phyloP scores from a whole-genome alignment of 1,139 yeast genomes.

The Candida frijolesensis region DNA sequence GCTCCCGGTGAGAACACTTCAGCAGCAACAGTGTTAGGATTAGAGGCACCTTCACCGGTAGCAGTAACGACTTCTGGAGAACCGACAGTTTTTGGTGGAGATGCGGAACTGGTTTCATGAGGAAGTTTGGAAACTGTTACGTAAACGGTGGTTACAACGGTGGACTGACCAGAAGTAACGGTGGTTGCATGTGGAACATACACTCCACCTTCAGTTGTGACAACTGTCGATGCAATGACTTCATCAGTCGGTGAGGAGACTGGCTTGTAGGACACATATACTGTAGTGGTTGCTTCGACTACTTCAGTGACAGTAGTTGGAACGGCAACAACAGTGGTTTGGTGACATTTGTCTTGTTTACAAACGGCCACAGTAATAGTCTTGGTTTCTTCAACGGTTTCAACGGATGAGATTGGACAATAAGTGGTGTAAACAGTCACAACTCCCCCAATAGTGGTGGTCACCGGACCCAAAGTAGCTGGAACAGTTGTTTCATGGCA shows the following conservation, averaged over 20 bases:
- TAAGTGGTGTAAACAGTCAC: slow-evolving; percentile 19
- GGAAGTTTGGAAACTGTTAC: slow-evolving; percentile 7
- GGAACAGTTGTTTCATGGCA: slow-evolving; percentile 31
- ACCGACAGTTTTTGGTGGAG: background rate
- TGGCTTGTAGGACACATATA: slow-evolving; percentile 3
- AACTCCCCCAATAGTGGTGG: slow-evolving; percentile 10
- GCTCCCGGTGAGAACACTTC: background rate
- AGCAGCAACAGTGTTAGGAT: background rate
- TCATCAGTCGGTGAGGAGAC: background rate
- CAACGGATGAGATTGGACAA: slow-evolving; percentile 28
- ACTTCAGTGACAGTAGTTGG: slow-evolving; percentile 24
- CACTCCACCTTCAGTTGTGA: slow-evolving; percentile 9
- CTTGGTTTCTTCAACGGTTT: slow-evolving; percentile 19
- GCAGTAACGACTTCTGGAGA: slow-evolving; percentile 11
- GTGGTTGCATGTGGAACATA: slow-evolving; percentile 1
- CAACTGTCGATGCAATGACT: slow-evolving; percentile 3
- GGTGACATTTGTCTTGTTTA: slow-evolving; percentile 33
- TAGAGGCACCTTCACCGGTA: background rate
- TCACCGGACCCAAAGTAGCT: slow-evolving; percentile 17
- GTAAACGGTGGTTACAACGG: background rate
- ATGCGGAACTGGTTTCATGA: background rate
- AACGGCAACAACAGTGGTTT: slow-evolving; percentile 32
- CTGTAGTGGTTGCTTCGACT: background rate
- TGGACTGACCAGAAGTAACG: background rate
- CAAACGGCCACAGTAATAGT: slow-evolving; percentile 49